These are phyloP conservation scores for Acanthamoeba healyi DNA, from an alignment of 208 protist genomes.

Conservation along the genomic window DNA sequence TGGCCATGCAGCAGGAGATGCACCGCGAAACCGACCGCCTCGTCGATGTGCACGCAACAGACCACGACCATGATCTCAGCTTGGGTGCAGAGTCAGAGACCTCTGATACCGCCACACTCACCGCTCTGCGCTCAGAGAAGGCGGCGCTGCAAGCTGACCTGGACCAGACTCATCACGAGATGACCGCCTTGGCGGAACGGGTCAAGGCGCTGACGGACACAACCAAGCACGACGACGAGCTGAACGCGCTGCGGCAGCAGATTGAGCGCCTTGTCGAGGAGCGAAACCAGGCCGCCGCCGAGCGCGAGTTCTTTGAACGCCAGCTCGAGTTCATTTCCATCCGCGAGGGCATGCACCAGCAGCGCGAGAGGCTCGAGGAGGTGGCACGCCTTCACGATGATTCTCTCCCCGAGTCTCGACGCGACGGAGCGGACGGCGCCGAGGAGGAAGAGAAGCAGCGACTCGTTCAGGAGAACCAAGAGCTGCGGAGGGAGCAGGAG, in stretches of 20 bases:
- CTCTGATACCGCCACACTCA: too few species aligned
- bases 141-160: background rate
- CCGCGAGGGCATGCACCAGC: background rate
- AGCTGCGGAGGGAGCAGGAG: background rate
- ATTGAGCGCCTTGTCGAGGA: too few species aligned
- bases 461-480: background rate
- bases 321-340: background rate
- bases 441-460: background rate
- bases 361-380: background rate
- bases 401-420: background rate
- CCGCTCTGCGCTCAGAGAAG: too few species aligned
- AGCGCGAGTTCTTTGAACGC: background rate
- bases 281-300: too few species aligned
- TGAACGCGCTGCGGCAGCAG: too few species aligned
- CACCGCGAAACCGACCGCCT: constrained; percentile 33
- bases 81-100: too few species aligned
- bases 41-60: background rate
- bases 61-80: too few species aligned
- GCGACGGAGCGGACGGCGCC: background rate
- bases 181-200: background rate
- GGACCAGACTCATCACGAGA: too few species aligned
- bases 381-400: background rate
- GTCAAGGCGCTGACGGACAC: background rate
- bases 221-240: too few species aligned
- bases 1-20: background rate